Percentiles rank a stretch among this genome's conserved stretches.
phyloP scores from a whole-genome alignment of 345 rosid species.

The Sapria himalayana region DNA sequence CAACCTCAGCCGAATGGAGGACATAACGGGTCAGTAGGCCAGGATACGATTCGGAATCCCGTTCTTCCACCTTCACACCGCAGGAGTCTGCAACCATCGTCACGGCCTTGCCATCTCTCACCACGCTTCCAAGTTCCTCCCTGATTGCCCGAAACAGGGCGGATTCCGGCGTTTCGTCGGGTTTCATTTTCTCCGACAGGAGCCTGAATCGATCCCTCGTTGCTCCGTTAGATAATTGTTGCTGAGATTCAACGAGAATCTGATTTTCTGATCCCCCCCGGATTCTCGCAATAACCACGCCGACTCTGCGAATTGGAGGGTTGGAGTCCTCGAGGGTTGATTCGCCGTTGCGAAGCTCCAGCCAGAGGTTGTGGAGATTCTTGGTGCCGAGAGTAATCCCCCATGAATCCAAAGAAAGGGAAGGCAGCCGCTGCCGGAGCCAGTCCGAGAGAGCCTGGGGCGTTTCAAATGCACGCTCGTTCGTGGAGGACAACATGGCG shows the following conservation, averaged over 20 bases:
- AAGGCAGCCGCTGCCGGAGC: slow-evolving; percentile 63
- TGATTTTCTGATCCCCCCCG: slow-evolving; percentile 18
- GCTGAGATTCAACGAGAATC: slow-evolving; percentile 48
- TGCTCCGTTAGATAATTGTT: slow-evolving; percentile 65
- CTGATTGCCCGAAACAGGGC: slow-evolving; percentile 48
- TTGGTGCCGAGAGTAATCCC: slow-evolving; percentile 88
- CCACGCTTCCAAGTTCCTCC: slow-evolving; percentile 61
- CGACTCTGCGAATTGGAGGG: slow-evolving; percentile 63
- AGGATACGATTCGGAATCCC: slow-evolving; percentile 56
- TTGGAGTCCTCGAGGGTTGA: slow-evolving; percentile 40
- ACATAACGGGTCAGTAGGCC: slow-evolving; percentile 66
- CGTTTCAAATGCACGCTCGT: slow-evolving; percentile 23
- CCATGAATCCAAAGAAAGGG: slow-evolving; percentile 70
- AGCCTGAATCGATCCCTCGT: slow-evolving; percentile 46
- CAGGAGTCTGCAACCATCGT: slow-evolving; percentile 38
- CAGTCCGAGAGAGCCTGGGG: slow-evolving; percentile 79
- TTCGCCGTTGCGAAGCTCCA: slow-evolving; percentile 72
- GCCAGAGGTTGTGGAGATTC: slow-evolving; percentile 93
- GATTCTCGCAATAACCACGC: slow-evolving; percentile 42
- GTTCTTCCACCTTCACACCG: slow-evolving; percentile 39
- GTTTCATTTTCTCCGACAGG: slow-evolving; percentile 83
- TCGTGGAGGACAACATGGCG: slow-evolving; percentile 17
- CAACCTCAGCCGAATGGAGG: slow-evolving; percentile 46
- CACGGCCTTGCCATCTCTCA: slow-evolving; percentile 8
- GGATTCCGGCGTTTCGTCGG: slow-evolving; percentile 36